Evolutionary conservation across 257 asterid species (phyloP).

Genomic region (Buddleja alternifolia): DNA sequence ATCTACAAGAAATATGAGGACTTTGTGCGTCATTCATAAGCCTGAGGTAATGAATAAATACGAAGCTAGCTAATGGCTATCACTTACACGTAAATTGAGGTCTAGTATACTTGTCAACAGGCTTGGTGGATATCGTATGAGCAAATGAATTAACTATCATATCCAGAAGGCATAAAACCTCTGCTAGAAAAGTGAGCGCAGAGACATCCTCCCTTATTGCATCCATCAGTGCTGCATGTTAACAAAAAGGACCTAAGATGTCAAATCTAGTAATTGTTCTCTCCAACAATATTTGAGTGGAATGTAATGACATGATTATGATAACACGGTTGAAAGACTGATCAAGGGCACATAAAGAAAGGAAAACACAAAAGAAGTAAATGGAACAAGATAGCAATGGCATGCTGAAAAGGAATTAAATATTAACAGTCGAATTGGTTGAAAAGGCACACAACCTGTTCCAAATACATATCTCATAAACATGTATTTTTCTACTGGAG

Average conservation of each 20-base stretch:
- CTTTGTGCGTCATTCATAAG: conserved; percentile 29
- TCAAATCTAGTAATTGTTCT: conserved; percentile 5
- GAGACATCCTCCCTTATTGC: conserved; percentile 80
- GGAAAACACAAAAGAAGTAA: conserved; percentile 2
- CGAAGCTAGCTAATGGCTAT: conserved; percentile 18
- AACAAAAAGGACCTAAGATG: conserved; percentile 30
- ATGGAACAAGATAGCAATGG: conserved; percentile 12
- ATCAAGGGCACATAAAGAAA: conserved; percentile 11
- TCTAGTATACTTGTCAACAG: conserved; percentile 88
- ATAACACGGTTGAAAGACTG: conserved; percentile 5
- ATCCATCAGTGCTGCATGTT: conserved; percentile 77
- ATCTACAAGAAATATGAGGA: conserved; percentile 47
- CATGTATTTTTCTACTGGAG: conserved; percentile 12
- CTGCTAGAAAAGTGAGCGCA: conserved; percentile 86
- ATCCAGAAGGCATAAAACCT: conserved; percentile 94
- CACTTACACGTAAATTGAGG: conserved; percentile 84
- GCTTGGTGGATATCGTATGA: conserved; percentile 86
- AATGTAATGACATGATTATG: conserved; percentile 6
- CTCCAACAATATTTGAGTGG: conserved; percentile 25
- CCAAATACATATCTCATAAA: conserved; percentile 4
- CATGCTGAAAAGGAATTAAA: background rate
- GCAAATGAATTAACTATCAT: conserved; percentile 97
- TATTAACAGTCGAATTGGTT: conserved; percentile 13
- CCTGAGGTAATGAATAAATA: conserved; percentile 22
- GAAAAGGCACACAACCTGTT: conserved; percentile 7